Conservation (phyloP, 441 rosid species). For the Metrosideros polymorpha region DNA sequence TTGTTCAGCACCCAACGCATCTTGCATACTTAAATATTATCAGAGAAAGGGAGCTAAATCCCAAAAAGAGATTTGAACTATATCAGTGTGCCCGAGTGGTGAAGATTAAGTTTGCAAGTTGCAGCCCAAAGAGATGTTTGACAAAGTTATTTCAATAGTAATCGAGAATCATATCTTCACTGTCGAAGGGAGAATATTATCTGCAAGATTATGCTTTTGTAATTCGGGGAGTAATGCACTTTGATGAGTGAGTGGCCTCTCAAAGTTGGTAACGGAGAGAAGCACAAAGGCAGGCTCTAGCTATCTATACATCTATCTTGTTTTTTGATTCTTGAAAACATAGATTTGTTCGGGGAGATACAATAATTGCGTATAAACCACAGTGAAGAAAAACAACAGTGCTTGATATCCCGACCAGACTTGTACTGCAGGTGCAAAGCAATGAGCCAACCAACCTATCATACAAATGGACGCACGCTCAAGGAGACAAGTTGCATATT, state of each 20-base stretch:
- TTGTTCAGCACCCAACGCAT: not conserved
- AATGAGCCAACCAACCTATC: not conserved
- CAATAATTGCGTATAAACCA: not conserved
- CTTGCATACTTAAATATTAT: not conserved
- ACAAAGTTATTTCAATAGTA: not conserved
- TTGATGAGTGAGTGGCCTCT: not conserved
- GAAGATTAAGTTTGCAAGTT: conserved; percentile 23
- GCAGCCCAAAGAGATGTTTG: not conserved
- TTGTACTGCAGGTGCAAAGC: not conserved
- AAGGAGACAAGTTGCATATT: not conserved
- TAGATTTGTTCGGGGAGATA: not conserved
- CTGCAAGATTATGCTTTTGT: not conserved
- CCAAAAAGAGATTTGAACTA: not conserved
- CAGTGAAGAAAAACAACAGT: not conserved
- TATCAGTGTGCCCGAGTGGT: conserved; percentile 22
- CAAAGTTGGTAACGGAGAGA: not conserved
- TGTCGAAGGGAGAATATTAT: conserved; percentile 1
- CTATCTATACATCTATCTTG: not conserved
- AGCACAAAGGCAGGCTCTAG: not conserved
- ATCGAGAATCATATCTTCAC: conserved; percentile 22
- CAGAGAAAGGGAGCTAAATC: not conserved
- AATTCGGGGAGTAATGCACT: not conserved
- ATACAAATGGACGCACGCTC: not conserved
- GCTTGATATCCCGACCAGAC: not conserved
- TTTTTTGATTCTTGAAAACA: not conserved